Conservation (phyloP, 2,329 filamentous ascomycete genomes). For the Penicillium sclerotigenum region DNA sequence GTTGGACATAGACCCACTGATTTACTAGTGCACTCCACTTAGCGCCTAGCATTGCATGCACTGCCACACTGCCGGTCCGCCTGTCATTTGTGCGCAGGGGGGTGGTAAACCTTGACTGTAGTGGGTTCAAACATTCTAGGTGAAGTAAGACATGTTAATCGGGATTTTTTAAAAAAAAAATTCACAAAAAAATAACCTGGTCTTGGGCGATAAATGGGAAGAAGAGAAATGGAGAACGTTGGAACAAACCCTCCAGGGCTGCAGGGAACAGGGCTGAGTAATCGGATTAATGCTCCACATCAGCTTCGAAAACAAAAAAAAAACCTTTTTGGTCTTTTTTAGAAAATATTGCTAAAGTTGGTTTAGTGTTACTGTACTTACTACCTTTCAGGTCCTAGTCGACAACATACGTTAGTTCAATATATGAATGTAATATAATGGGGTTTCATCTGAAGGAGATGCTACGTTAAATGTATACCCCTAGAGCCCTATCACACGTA, state of each 20-base stretch:
- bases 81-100: slow-evolving; percentile 21
- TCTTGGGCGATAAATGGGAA: neutral
- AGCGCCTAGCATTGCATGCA: slow-evolving; percentile 26
- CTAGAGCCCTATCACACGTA: neutral
- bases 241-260: slow-evolving; percentile 10
- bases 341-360: neutral
- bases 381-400: neutral
- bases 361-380: neutral
- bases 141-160: neutral
- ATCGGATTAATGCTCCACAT: slow-evolving; percentile 16
- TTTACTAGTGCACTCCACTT: slow-evolving; percentile 26
- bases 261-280: slow-evolving; percentile 16
- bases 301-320: slow-evolving; percentile 20
- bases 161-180: neutral
- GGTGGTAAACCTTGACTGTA: neutral
- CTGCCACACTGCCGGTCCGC: slow-evolving; percentile 29
- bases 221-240: slow-evolving; percentile 1
- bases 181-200: neutral
- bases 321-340: neutral
- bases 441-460: neutral
- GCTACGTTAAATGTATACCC: neutral
- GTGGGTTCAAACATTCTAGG: neutral
- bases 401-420: neutral
- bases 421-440: neutral
- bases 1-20: slow-evolving; percentile 21